These are phyloP conservation scores for Filobasidium floriforme DNA, from an alignment of 768 basidiomycete species.

Conservation along the genomic window DNA sequence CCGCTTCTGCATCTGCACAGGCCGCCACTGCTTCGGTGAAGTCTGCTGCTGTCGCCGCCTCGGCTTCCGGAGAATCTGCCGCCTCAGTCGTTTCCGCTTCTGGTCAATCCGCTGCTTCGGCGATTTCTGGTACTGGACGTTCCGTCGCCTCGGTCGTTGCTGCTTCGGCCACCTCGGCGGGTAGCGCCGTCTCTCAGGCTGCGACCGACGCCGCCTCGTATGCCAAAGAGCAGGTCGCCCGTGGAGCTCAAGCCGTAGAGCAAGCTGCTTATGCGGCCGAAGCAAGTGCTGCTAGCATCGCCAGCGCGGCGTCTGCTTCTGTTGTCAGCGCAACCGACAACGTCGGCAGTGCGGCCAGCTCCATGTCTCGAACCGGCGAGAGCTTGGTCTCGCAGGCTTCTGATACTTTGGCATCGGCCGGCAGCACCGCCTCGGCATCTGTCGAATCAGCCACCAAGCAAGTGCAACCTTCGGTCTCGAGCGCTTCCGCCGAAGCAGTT, in stretches of 20 bases:
- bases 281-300: not conserved
- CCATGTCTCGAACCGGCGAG: not conserved
- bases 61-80: too few relatives aligned
- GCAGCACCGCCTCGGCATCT: not conserved
- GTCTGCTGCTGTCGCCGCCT: not conserved
- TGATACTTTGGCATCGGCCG: not conserved
- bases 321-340: not conserved
- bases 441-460: not conserved
- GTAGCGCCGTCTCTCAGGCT: conserved; percentile 2
- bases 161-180: conserved; percentile 4
- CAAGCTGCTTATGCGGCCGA: not conserved
- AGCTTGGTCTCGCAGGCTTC: not conserved
- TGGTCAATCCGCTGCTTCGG: too few relatives aligned
- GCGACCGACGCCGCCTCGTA: conserved; percentile 4
- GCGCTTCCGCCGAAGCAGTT: conserved; percentile 4
- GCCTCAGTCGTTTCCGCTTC: too few relatives aligned
- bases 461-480: not conserved
- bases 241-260: conserved; percentile 2
- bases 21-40: not conserved
- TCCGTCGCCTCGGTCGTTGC: not conserved
- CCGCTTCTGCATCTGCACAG: too few relatives aligned
- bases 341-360: not conserved
- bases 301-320: not conserved
- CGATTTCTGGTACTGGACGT: too few relatives aligned
- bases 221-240: conserved; percentile 5